phyloP scores from a whole-genome alignment of 495 filamentous ascomycete species.

The Jackrogersella minutella region DNA sequence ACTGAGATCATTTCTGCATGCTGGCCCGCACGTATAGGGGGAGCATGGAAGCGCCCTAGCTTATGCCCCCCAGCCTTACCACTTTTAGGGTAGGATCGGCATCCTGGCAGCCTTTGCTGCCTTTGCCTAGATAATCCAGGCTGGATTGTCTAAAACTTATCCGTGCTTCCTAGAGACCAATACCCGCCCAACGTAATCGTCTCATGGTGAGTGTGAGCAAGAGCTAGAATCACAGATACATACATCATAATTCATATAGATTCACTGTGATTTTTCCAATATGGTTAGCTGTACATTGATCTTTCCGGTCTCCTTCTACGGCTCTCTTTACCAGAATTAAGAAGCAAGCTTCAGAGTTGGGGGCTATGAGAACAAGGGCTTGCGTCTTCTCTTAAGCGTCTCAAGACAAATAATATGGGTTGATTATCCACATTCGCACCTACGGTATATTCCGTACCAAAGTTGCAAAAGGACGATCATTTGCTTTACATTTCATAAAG shows the following conservation, averaged over 20 bases:
- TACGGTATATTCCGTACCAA: neutral
- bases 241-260: neutral
- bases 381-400: neutral
- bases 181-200: neutral
- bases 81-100: neutral
- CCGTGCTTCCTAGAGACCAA: no score
- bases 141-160: no score
- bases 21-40: neutral
- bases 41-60: constrained; percentile 1
- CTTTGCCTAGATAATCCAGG: no score
- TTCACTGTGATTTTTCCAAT: no score
- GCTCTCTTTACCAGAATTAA: no score
- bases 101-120: neutral
- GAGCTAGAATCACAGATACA: neutral
- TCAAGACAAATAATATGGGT: neutral
- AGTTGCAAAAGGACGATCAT: neutral
- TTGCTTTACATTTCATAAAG: neutral
- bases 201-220: neutral
- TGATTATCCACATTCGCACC: neutral
- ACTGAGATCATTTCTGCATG: neutral
- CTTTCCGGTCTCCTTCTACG: no score
- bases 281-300: no score
- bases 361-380: no score
- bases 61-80: neutral
- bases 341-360: no score